Evolutionary conservation across 371 early-diverging fungal genomes (phyloP), one percentile per base, ranked within the genome.

Genomic region (Funneliformis caledonium): DNA sequence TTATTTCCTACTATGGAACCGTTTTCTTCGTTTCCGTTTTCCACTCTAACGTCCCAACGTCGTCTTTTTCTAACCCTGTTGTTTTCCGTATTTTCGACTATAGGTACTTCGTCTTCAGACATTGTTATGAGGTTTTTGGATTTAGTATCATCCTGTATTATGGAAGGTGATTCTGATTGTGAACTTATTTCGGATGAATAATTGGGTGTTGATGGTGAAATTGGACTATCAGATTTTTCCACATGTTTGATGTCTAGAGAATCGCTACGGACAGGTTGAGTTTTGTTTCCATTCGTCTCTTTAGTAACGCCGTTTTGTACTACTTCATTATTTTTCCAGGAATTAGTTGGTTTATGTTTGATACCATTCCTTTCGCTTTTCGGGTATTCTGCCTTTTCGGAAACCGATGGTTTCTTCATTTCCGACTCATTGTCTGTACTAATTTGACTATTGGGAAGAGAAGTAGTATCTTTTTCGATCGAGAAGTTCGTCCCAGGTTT

Each of bases 171-270:
- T 69, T 69, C 69, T 37, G 69, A 69, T 69, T 45, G n/a, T 43
- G 70, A 69, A 69, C 70, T 45, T 11, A 70, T 70, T 70, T 70
- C 70, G 70, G 70, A 70, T 37, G 69, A 69, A 22, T 69, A 43
- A n/a, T 69, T 69, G 69, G 69, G 69, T 4, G 70, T 70, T 70
- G 70, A 70, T n/a, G 10, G 43, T 11, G 70, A 47, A 19, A n/a
- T n/a, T 6, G 70, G 70, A 43, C 70, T 70, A 8, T 65, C 67
- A 11, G 37, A 65, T 33, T 65, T 65, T 10, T 65, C 67, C 11
- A 37, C 14, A 16, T 16, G 11, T 65, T 65, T 65, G 31, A 14
- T 65, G 70, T 70, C 70, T 6, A 45, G 22, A 42, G 42, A 43
- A 43, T 70, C 70, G n/a, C 43, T n/a, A 11, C 70, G 43, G 43